phyloP scores from a whole-genome alignment of 139 green algal genomes.

The Chlamydomonas schloesseri region DNA sequence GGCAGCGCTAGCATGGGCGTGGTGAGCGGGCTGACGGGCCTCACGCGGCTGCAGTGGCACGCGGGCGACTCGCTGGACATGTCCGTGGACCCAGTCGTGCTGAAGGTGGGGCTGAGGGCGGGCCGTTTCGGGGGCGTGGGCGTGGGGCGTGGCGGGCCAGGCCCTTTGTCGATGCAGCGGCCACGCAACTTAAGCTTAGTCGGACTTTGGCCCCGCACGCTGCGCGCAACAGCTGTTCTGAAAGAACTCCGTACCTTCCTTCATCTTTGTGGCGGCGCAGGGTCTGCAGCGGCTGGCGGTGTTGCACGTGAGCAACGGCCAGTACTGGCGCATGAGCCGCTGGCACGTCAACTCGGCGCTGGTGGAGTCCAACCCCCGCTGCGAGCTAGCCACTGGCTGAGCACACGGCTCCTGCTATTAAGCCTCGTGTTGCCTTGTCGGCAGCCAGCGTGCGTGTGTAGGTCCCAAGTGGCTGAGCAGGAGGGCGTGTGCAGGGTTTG shows the following conservation, averaged over 20 bases:
- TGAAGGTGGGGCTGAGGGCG: neutral
- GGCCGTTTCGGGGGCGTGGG: neutral
- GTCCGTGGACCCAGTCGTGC: neutral
- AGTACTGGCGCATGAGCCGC: neutral
- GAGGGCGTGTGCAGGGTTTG: no score
- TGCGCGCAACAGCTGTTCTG: neutral
- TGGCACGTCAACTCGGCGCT: neutral
- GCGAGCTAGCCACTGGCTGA: no score
- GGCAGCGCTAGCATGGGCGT: neutral
- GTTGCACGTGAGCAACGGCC: neutral
- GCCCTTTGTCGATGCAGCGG: no score
- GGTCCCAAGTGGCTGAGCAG: no score
- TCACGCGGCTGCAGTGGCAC: constrained; percentile 18
- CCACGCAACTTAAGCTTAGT: neutral
- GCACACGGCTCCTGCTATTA: no score
- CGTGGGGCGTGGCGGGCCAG: neutral
- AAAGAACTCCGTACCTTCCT: neutral
- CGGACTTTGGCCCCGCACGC: neutral
- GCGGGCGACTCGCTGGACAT: neutral
- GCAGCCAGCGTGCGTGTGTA: no score
- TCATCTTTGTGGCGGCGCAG: neutral
- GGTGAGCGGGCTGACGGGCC: neutral
- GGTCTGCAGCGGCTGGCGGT: neutral
- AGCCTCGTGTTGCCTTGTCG: no score
- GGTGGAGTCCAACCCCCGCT: no score